Evolutionary conservation across 139 green algal species (phyloP).

Genomic region (Cymbomonas tetramitiformis): DNA sequence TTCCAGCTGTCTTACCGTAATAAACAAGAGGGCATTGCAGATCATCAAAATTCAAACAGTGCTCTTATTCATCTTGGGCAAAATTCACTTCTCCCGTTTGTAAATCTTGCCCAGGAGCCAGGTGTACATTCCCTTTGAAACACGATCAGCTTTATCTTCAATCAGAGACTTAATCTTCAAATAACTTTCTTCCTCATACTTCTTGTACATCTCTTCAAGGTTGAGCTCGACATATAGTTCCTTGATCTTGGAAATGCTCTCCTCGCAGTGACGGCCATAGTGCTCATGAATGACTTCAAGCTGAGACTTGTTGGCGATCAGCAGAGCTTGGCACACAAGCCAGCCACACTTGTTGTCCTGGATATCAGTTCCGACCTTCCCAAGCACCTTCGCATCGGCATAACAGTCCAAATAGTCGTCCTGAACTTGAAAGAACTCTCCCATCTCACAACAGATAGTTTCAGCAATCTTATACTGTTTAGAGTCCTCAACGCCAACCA

Average conservation of each 20-base stretch:
- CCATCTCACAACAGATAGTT: conserved; percentile 74
- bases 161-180: conserved; percentile 47
- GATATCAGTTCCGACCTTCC: conserved; percentile 98
- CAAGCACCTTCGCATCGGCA: conserved; percentile 78
- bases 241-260: conserved; percentile 65
- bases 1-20: too few species aligned
- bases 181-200: conserved; percentile 67
- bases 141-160: conserved; percentile 49
- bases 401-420: conserved; percentile 95
- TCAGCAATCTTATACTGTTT: conserved; percentile 39
- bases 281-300: conserved; percentile 66
- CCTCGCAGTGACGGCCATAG: conserved; percentile 70
- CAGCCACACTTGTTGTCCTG: conserved; percentile 98
- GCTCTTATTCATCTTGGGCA: too few species aligned
- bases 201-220: conserved; percentile 61
- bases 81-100: conserved; percentile 74
- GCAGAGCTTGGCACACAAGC: conserved; percentile 82
- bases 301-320: conserved; percentile 58
- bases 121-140: conserved; percentile 69
- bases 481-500: conserved; percentile 51
- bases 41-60: too few species aligned
- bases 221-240: conserved; percentile 68
- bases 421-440: conserved; percentile 90
- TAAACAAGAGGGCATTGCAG: too few species aligned
- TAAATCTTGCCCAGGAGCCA: conserved; percentile 86